Evolutionary conservation across 768 basidiomycete species (phyloP), one percentile per base, ranked within the genome.

Genomic region (Xanthoconium stramineum): DNA sequence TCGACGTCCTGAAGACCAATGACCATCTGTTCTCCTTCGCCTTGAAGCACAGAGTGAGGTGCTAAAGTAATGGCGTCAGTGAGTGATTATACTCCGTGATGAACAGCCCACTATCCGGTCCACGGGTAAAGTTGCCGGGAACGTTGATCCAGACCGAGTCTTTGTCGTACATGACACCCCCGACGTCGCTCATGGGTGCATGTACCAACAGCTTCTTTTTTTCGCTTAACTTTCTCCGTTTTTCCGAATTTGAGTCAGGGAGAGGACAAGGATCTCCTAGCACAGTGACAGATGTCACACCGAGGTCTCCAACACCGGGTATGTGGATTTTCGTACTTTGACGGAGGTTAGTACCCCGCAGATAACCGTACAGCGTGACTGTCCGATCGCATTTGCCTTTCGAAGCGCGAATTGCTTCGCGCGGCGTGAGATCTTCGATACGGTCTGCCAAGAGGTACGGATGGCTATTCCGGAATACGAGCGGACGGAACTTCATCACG

Each of bases 131-230:
- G 65, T 83, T 96, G 1, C 97, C 97, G 13, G 94, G 90, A 11
- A 98, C 95, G 69, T 98, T 98, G 61, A 99, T 88, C 81, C 91
- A 99, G 3, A 99, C 95, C 0, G 94, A 93, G 67, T 98, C 96
- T 71, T 98, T 98, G 76, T 99, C 97, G 68, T 96, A 98, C 73
- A 91, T 84, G 52, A 99, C 84, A 3, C 96, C 97, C 12, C 96
- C 96, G 2, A 98, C 88, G 65, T 98, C 96, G 70, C 94, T 97
- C 97, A 99, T 98, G 1, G 97, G 97, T 15, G 97, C 97, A 70
- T 98, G 93, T 2, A 98, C 84, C 2, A 96, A 75, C 39, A 93
- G 69, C 69, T 91, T 95, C 72, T 89, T 91, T 78, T 97, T 96
- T 73, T 98, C 97, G 64, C 92, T 95, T 65, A 99, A 78, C 71